Conservation (phyloP, 768 basidiomycete genomes). For the Mycena haematopus region DNA sequence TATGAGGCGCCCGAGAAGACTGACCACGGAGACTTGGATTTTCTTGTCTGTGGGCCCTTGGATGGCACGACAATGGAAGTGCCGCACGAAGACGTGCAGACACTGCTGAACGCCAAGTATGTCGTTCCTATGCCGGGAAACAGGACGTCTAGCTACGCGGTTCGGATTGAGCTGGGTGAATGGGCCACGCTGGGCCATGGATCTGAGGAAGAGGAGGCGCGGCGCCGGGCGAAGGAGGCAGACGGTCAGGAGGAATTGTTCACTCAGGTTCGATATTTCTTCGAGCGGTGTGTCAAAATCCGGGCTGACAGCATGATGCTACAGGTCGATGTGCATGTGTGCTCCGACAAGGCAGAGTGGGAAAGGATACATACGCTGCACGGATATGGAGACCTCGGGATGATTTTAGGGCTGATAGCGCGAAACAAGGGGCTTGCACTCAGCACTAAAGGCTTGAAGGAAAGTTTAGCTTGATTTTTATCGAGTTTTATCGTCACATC, state of each 20-base stretch:
- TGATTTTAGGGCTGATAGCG: slow-evolving; percentile 67
- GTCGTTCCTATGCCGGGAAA: slow-evolving; percentile 56
- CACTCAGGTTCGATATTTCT: slow-evolving; percentile 44
- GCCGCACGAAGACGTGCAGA: slow-evolving; percentile 38
- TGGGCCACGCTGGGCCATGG: slow-evolving; percentile 41
- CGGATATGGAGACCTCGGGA: slow-evolving; percentile 74
- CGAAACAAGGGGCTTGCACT: slow-evolving; percentile 57
- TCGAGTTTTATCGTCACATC: slow-evolving; percentile 3
- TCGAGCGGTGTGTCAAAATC: background rate
- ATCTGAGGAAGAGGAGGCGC: slow-evolving; percentile 41
- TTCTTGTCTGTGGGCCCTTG: slow-evolving; percentile 60
- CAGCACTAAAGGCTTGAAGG: slow-evolving; percentile 63
- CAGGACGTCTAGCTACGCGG: slow-evolving; percentile 53
- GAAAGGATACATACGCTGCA: slow-evolving; percentile 61
- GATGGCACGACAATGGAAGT: slow-evolving; percentile 34
- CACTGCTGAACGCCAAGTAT: slow-evolving; percentile 51
- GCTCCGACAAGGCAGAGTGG: slow-evolving; percentile 54
- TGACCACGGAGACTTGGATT: slow-evolving; percentile 75
- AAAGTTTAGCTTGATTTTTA: slow-evolving; percentile 38
- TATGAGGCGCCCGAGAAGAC: slow-evolving; percentile 68
- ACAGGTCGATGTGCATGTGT: slow-evolving; percentile 70
- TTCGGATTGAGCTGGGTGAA: slow-evolving; percentile 49
- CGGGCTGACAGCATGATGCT: background rate
- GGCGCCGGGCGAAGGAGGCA: slow-evolving; percentile 32
- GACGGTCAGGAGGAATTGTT: slow-evolving; percentile 40